Conservation (phyloP, 441 rosid genomes). For the Erodium trifolium region DNA sequence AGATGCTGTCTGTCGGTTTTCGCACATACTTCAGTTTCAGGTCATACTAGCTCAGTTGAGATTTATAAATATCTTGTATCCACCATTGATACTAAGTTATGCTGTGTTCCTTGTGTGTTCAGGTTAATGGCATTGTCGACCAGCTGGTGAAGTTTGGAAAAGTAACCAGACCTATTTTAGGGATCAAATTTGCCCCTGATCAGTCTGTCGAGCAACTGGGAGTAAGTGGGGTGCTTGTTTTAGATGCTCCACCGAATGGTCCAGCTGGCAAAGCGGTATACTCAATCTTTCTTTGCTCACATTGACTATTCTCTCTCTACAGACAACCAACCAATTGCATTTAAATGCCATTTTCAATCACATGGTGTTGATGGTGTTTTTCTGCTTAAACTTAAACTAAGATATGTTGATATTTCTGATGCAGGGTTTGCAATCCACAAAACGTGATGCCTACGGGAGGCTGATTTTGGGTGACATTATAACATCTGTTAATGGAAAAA, state of each 20-base stretch:
- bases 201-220: conserved; percentile 97
- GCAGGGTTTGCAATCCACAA: conserved; percentile 80
- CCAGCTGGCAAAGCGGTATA: conserved; percentile 98
- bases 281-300: conserved; percentile 10
- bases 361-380: neutral
- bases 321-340: neutral
- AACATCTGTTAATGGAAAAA: conserved; percentile 73
- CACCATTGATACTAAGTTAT: no score
- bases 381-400: neutral
- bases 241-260: conserved; percentile 85
- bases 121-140: conserved; percentile 89
- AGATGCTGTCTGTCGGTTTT: no score
- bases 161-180: conserved; percentile 87
- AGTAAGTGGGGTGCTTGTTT: conserved; percentile 92
- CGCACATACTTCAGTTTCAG: conserved; percentile 23
- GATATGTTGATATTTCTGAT: conserved; percentile 11
- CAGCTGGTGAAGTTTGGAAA: conserved; percentile 83
- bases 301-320: neutral
- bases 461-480: conserved; percentile 86
- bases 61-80: neutral
- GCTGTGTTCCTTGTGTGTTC: conserved; percentile 20
- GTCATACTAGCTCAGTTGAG: neutral
- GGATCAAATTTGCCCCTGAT: conserved; percentile 96
- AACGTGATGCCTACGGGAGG: conserved; percentile 86
- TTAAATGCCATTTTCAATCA: neutral